These are phyloP conservation scores for Aspergillus ostianus DNA, from an alignment of 495 filamentous ascomycete genomes.

Conservation along the genomic window DNA sequence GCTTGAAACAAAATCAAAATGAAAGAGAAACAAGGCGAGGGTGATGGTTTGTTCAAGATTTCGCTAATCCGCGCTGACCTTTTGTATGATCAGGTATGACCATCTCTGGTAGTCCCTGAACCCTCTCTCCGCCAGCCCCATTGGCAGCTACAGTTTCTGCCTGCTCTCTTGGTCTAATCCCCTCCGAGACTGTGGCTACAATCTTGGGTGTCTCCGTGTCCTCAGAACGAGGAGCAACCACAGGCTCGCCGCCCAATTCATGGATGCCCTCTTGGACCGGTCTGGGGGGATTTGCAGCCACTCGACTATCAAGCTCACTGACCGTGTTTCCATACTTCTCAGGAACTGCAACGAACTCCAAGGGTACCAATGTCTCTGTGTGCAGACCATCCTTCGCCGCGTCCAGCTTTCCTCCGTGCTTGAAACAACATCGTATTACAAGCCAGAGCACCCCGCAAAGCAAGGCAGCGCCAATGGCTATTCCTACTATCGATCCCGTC, in stretches of 20 bases:
- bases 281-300: neutral
- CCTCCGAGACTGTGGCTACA: neutral
- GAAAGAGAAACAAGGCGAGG: too few relatives aligned
- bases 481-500: neutral
- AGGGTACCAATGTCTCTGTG: too few relatives aligned
- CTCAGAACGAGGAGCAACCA: neutral
- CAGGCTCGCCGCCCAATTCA: neutral
- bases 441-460: neutral
- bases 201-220: neutral
- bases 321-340: neutral
- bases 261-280: neutral
- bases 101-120: too few relatives aligned
- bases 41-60: too few relatives aligned
- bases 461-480: neutral
- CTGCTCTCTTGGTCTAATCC: neutral
- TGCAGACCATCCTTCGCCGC: too few relatives aligned
- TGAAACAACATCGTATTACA: neutral
- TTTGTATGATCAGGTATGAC: too few relatives aligned
- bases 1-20: too few relatives aligned
- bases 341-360: neutral
- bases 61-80: too few relatives aligned
- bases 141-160: too few relatives aligned
- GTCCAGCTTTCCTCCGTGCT: neutral
- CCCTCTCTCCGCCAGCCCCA: too few relatives aligned
- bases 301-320: neutral